Evolutionary conservation across 441 rosid species (phyloP).

Genomic region (Pelargonium hybrid): DNA sequence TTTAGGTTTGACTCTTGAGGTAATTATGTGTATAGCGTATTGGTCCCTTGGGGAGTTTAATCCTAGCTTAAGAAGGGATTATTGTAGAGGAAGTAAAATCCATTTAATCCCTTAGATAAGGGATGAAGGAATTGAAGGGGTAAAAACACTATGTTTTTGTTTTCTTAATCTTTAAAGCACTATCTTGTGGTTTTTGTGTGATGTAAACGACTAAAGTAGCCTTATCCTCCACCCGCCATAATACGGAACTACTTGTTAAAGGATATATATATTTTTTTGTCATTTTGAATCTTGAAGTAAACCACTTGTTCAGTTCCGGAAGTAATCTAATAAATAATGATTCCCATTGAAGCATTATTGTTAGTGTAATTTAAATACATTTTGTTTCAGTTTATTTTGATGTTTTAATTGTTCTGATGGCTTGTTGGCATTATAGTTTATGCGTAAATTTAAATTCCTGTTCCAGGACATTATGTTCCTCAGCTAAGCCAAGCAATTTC

Average conservation of each 20-base stretch:
- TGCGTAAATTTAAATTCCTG: conserved; percentile 8
- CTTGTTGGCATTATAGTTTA: not conserved
- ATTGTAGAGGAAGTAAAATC: not conserved
- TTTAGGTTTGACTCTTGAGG: not conserved
- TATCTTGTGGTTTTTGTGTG: not conserved
- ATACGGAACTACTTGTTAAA: no score
- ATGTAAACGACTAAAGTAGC: no score
- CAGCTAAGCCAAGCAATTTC: conserved; percentile 79
- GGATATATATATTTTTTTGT: no score
- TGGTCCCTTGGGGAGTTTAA: not conserved
- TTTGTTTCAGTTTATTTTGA: no score
- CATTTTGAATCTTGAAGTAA: no score
- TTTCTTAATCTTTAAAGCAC: not conserved
- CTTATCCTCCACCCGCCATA: no score
- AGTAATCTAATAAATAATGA: no score
- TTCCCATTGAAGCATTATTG: no score
- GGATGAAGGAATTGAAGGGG: not conserved
- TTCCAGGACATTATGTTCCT: conserved; percentile 89
- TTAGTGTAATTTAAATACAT: no score
- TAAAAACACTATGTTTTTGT: not conserved
- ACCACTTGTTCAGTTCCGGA: no score
- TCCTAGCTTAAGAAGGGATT: not conserved
- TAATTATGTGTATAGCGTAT: not conserved
- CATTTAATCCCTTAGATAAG: not conserved
- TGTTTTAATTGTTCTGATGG: no score